Base-by-base conservation (phyloP, 208 protist species). In the Trichomonas vaginalis region DNA sequence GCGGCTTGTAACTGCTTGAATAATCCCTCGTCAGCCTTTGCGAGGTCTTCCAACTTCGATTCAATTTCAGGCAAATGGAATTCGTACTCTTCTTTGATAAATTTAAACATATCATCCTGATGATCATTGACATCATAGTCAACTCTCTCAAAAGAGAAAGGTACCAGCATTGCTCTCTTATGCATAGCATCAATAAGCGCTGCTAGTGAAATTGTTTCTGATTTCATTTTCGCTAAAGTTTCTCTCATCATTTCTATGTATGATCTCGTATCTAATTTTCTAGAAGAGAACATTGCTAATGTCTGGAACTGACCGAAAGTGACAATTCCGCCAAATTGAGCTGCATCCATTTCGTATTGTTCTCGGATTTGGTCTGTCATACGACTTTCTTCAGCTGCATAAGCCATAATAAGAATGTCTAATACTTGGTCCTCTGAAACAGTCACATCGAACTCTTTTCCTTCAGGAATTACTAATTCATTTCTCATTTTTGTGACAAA, bases 271-370 rank as follows among this genome's bases (percentile, higher is more conserved):
- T 92, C 86, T 15, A 92, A 15, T 45, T 51, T 92, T 39, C 27
- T 35, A 8, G 86, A 35, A 27, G 45, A 92, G 51, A 92, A 92
- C 86, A 92, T 56, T 51, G 45, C 42, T 21, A 92, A 45, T 23
- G 86, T 92, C 37, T 92, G 86, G 35, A 92, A 92, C 56, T 92
- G 86, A 15, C 86, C 45, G 32, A 92, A 92, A 39, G 86, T 51
- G 0, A 51, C 45, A 56, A 92, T 92, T 17, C 86, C 86, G 10
- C 86, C 86, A 51, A 48, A 92, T 32, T 92, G 86, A 17, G 86
- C 86, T 35, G 86, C 45, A 51, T 92, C 86, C 86, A 92, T 92
- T 2, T 92, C 86, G 51, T 45, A 92, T 9, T 92, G 40, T 21
- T 92, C 86, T 27, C 46, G 3, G 12, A 92, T 45, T 47, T 92